phyloP scores from a whole-genome alignment of 306 rosid genomes.

The Vigna unguiculata region DNA sequence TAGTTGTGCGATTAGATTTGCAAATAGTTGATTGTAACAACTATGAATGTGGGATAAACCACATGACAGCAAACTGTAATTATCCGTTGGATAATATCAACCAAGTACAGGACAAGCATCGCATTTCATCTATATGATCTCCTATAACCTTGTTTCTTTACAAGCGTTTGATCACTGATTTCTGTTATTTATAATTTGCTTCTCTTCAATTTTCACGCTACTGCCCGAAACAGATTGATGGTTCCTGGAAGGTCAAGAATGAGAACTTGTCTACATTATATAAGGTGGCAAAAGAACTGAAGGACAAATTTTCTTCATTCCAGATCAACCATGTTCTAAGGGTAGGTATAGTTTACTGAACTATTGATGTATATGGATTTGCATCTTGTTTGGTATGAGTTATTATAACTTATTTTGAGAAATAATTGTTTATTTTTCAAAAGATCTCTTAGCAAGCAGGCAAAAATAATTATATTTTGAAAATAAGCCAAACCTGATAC shows the following conservation, averaged over 20 bases:
- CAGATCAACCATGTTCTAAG: slow-evolving; percentile 83
- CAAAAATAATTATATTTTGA: neutral
- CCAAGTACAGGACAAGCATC: no score
- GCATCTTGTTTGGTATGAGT: neutral
- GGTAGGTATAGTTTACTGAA: slow-evolving; percentile 63
- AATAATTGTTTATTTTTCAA: slow-evolving; percentile 1
- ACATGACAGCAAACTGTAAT: slow-evolving; percentile 2
- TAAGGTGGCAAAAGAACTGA: slow-evolving; percentile 74
- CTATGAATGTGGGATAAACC: neutral
- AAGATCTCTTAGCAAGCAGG: neutral
- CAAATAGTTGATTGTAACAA: neutral
- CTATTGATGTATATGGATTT: slow-evolving; percentile 12
- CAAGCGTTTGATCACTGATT: slow-evolving; percentile 22
- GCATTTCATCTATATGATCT: neutral
- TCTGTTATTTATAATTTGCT: slow-evolving; percentile 25
- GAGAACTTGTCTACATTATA: slow-evolving; percentile 64
- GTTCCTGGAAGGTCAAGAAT: slow-evolving; percentile 80
- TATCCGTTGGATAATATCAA: no score
- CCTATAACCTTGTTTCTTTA: slow-evolving; percentile 27
- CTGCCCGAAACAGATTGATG: slow-evolving; percentile 75
- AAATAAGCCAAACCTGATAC: neutral
- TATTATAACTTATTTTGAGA: neutral
- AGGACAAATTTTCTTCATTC: slow-evolving; percentile 74
- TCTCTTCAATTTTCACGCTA: slow-evolving; percentile 32
- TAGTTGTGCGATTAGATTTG: neutral